A percentile compares a stretch with the other conserved stretches of the same genome.
These are phyloP conservation scores for Emiliania huxleyi DNA, from an alignment of 78 protist genomes.

Conservation along the genomic window DNA sequence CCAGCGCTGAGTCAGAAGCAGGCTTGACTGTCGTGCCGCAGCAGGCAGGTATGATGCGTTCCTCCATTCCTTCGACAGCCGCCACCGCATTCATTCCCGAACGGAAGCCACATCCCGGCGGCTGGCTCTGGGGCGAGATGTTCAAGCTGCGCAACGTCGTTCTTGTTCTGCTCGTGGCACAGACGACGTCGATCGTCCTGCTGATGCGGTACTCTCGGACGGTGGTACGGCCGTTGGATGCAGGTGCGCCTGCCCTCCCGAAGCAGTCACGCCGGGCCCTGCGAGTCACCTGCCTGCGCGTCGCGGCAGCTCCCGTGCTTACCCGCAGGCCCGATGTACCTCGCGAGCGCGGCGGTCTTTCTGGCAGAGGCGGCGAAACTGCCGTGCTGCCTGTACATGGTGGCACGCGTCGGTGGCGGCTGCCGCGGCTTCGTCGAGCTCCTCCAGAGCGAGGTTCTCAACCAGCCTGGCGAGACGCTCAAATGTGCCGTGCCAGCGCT, in stretches of 20 bases:
- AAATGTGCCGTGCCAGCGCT: constrained; percentile 61
- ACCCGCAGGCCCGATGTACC: background rate
- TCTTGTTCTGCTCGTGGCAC: constrained; percentile 52
- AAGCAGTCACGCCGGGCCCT: too few relatives aligned
- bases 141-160: constrained; percentile 34
- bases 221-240: background rate
- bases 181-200: constrained; percentile 55
- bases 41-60: too few relatives aligned
- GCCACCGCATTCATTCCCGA: too few relatives aligned
- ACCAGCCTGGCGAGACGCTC: constrained; percentile 16
- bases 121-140: background rate
- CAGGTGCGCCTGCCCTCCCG: too few relatives aligned
- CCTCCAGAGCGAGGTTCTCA: background rate
- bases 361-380: background rate
- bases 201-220: constrained; percentile 51
- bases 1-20: too few relatives aligned
- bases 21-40: too few relatives aligned
- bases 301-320: too few relatives aligned
- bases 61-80: too few relatives aligned
- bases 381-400: background rate
- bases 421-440: background rate
- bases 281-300: too few relatives aligned
- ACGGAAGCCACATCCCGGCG: too few relatives aligned
- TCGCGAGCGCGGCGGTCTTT: background rate
- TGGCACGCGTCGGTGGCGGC: background rate